Conservation (phyloP, 202 grass and related monocot genomes). For the Saccharum hybrid region DNA sequence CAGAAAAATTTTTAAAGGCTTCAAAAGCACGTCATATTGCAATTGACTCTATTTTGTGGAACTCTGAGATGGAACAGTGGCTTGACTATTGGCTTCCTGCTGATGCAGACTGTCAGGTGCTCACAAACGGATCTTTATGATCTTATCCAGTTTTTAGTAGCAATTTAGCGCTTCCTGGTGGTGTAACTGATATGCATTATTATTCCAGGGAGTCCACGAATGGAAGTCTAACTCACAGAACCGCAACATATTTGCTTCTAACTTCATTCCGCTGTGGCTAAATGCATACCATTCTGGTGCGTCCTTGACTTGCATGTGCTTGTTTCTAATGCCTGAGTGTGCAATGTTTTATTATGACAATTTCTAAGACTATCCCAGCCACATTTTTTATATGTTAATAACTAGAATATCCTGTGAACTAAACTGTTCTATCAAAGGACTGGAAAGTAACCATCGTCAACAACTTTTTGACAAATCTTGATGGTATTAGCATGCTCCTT, state of each 20-base stretch:
- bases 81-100: constrained; percentile 77
- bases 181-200: constrained; percentile 22
- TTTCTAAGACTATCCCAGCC: not conserved
- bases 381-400: not conserved
- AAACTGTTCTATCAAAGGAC: not conserved
- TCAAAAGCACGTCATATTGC: constrained; percentile 62
- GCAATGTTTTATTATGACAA: not conserved
- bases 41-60: constrained; percentile 88
- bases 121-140: not conserved
- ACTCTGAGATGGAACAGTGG: constrained; percentile 79
- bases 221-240: constrained; percentile 71
- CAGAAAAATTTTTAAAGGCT: constrained; percentile 56
- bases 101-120: constrained; percentile 59
- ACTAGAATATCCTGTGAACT: not conserved
- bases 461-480: not conserved
- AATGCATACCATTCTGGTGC: constrained; percentile 64
- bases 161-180: not conserved
- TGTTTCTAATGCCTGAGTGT: constrained; percentile 17
- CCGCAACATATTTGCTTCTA: constrained; percentile 75
- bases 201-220: constrained; percentile 61
- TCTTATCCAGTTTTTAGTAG: not conserved
- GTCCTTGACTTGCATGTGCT: constrained; percentile 1
- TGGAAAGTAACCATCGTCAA: not conserved
- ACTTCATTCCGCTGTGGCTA: constrained; percentile 84
- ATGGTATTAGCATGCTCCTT: constrained; percentile 2